Percentiles rank a stretch among this genome's conserved stretches.
Conservation (phyloP, 73 alveolate genomes). For the Vitrella brassicaformis region DNA sequence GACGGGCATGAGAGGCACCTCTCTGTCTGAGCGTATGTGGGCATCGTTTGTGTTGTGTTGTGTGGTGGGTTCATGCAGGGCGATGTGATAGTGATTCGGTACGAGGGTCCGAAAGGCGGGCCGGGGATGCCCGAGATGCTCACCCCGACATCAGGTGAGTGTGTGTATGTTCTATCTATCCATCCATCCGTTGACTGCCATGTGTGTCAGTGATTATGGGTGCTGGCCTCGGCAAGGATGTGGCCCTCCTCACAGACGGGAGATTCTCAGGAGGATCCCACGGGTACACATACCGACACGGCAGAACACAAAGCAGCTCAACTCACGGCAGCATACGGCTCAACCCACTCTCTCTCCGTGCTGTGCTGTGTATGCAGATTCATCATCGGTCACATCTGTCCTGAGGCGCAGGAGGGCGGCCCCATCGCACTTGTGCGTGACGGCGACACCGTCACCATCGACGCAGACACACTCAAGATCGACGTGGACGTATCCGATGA, state of each 20-base stretch:
- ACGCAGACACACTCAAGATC: constrained; percentile 18
- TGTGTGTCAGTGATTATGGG: constrained; percentile 11
- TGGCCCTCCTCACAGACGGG: constrained; percentile 41
- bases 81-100: constrained; percentile 26
- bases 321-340: no score
- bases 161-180: not conserved
- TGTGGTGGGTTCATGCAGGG: constrained; percentile 3
- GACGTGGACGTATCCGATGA: constrained; percentile 13
- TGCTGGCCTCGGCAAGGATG: constrained; percentile 37
- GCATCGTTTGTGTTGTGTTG: not conserved
- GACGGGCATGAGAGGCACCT: not conserved
- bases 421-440: constrained; percentile 15
- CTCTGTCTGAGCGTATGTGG: not conserved
- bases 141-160: constrained; percentile 14
- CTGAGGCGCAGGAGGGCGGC: constrained; percentile 41
- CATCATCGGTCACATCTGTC: constrained; percentile 37
- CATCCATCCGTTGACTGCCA: not conserved
- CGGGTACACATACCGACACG: no score
- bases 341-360: no score
- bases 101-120: constrained; percentile 47
- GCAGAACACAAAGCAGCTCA: no score
- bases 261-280: constrained; percentile 40
- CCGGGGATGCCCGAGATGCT: constrained; percentile 44
- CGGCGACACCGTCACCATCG: constrained; percentile 35
- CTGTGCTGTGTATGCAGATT: no score